Evolutionary conservation across 345 rosid species (phyloP).

Genomic region (Eucalyptus microcorys): DNA sequence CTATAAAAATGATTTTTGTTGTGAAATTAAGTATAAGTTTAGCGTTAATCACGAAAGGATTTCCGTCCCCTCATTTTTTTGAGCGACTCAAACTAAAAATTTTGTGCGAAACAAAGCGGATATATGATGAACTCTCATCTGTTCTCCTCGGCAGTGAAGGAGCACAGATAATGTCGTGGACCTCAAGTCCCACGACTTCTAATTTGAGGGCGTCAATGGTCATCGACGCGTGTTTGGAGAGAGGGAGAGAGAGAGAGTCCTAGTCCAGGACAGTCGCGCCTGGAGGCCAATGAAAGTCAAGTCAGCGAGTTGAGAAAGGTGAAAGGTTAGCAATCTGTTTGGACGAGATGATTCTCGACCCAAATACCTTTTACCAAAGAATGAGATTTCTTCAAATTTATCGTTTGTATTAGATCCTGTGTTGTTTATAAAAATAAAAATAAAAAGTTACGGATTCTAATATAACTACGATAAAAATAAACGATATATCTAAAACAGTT

Average conservation of each 20-base stretch:
- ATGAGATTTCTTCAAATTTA: too few relatives aligned
- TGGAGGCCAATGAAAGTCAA: not conserved
- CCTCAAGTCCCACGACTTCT: not conserved
- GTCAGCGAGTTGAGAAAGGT: not conserved
- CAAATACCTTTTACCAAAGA: too few relatives aligned
- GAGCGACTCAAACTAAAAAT: rapidly evolving
- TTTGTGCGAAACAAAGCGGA: not conserved
- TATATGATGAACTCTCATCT: not conserved
- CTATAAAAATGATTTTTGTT: not conserved
- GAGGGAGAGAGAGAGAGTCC: not conserved
- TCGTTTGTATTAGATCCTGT: too few relatives aligned
- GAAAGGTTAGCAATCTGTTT: not conserved
- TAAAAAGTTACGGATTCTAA: too few relatives aligned
- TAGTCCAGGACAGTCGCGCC: not conserved
- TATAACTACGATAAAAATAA: too few relatives aligned
- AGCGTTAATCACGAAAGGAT: not conserved
- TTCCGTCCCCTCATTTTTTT: too few relatives aligned
- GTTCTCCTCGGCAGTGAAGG: not conserved
- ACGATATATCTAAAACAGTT: too few relatives aligned
- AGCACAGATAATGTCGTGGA: not conserved
- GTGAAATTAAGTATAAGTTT: not conserved
- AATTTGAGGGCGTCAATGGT: not conserved
- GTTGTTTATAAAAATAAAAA: too few relatives aligned
- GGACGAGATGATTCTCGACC: too few relatives aligned
- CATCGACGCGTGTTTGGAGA: not conserved